Evolutionary conservation across 805 yeast species (phyloP), one percentile per base, ranked within the genome.

Genomic region (Candida nemodendra): DNA sequence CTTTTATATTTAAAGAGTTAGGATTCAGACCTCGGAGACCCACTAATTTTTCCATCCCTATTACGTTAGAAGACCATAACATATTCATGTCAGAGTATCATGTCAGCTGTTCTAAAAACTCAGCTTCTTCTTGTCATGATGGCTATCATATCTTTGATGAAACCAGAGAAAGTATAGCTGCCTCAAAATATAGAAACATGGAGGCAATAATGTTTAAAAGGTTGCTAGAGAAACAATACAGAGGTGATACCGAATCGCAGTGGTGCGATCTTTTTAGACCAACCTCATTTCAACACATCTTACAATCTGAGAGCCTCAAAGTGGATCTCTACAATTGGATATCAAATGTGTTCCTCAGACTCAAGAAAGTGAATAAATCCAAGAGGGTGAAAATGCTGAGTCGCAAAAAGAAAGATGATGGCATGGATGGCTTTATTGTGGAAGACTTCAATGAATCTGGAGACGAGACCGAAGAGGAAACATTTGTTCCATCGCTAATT

Each of bases 401-500:
- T 25, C 50, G 38, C 38, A 53, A 38, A 45, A 49, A 34, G 42
- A 53, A 36, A 37, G 31, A 32, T 4, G 26, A 47, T n/a, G 53
- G 48, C 9, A 18, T 62, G 42, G 62, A 59, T 34, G 65, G 53
- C 11, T 75, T 74, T 38, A 59, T 74, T 6, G 72, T 70, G 6
- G 56, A 60, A 39, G 70, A 65, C 40, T 38, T 41, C 22, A 50
- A 44, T 25, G 48, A 37, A 5, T 44, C 35, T 4, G 42, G 30
- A 9, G 58, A 44, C 9, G 52, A 48, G 2, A 58, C 51, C 9
- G 57, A 63, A 2, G 69, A 64, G 21, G 71, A 49, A n/a, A 44
- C 60, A 0, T 79, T 72, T 53, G 73, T 79, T 1, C 91, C 93
- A 0, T 54, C 84, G 3, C 60, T 84, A 55, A 75, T 86, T 9